These are phyloP conservation scores for Urochloa ruziziensis DNA, from an alignment of 176 grass and related monocot genomes.

Conservation along the genomic window DNA sequence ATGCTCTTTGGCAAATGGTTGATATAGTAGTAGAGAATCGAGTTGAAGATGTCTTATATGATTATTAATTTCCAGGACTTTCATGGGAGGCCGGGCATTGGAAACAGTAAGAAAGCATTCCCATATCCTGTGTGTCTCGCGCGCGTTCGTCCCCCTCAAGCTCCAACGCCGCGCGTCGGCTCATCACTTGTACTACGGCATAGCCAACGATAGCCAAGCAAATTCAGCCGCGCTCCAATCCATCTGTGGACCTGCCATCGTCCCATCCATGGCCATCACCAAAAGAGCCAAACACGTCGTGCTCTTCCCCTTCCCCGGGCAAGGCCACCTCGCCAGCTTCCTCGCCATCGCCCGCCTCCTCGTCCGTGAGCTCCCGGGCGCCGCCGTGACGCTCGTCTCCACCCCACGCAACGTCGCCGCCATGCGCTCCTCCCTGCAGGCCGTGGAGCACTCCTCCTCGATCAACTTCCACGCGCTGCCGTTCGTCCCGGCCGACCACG, in stretches of 20 bases:
- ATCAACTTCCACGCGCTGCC: constrained; percentile 34
- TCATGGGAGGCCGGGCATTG: too few species aligned
- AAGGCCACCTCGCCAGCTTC: constrained; percentile 34
- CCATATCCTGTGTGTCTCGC: too few species aligned
- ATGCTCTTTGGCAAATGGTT: too few species aligned
- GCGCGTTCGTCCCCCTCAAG: too few species aligned
- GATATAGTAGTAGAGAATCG: too few species aligned
- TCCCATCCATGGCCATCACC: not conserved
- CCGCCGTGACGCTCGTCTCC: constrained; percentile 38
- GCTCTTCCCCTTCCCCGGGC: constrained; percentile 30
- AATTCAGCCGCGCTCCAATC: too few species aligned
- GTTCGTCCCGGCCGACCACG: constrained; percentile 43
- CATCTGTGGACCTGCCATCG: not conserved
- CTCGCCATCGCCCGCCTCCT: constrained; percentile 32
- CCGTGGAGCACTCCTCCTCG: accelerated
- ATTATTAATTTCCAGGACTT: too few species aligned
- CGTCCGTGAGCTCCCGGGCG: not conserved
- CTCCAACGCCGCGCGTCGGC: too few species aligned
- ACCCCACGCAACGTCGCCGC: constrained; percentile 19
- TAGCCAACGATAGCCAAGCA: too few species aligned
- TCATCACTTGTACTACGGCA: too few species aligned
- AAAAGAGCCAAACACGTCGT: not conserved
- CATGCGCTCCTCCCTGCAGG: not conserved
- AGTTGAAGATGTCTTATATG: too few species aligned
- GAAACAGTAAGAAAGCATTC: too few species aligned